Conservation (phyloP, 768 basidiomycete species). For the Agaricus subrufescens region DNA sequence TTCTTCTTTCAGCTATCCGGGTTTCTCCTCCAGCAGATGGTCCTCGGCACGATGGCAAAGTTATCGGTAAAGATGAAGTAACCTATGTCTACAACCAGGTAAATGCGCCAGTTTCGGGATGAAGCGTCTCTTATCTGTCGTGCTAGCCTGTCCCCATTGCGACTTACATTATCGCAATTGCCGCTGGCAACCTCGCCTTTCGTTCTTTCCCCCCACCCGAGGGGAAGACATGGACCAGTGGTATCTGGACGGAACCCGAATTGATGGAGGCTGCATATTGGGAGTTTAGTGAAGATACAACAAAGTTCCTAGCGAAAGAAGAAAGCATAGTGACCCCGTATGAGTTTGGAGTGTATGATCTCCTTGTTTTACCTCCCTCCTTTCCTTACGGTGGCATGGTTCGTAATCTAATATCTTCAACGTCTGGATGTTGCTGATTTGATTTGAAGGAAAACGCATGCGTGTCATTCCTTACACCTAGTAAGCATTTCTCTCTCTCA, state of each 20-base stretch:
- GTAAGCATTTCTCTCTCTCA: constrained; percentile 30
- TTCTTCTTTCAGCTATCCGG: constrained; percentile 80
- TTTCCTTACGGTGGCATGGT: constrained; percentile 95
- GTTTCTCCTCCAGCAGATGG: constrained; percentile 70
- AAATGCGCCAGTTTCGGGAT: constrained; percentile 12
- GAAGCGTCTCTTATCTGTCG: neutral
- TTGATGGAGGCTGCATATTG: constrained; percentile 71
- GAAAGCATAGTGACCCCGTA: constrained; percentile 76
- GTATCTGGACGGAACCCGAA: constrained; percentile 91
- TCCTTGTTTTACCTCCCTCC: constrained; percentile 83
- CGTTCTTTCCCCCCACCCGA: constrained; percentile 52
- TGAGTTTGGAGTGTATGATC: constrained; percentile 82
- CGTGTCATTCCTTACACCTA: constrained; percentile 84
- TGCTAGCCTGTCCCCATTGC: constrained; percentile 78
- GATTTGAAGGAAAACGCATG: constrained; percentile 80
- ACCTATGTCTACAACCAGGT: constrained; percentile 80
- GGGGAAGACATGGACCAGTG: constrained; percentile 74
- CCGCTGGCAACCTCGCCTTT: constrained; percentile 78
- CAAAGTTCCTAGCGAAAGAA: constrained; percentile 68
- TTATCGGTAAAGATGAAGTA: constrained; percentile 68
- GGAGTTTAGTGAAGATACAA: constrained; percentile 89
- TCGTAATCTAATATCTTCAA: constrained; percentile 15
- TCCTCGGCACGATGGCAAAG: constrained; percentile 67
- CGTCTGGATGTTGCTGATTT: neutral
- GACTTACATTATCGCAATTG: constrained; percentile 90